Percentiles rank a stretch among this genome's conserved stretches.
These are phyloP conservation scores for Caryopteris hybrid DNA, from an alignment of 305 asterid species.

Conservation along the genomic window DNA sequence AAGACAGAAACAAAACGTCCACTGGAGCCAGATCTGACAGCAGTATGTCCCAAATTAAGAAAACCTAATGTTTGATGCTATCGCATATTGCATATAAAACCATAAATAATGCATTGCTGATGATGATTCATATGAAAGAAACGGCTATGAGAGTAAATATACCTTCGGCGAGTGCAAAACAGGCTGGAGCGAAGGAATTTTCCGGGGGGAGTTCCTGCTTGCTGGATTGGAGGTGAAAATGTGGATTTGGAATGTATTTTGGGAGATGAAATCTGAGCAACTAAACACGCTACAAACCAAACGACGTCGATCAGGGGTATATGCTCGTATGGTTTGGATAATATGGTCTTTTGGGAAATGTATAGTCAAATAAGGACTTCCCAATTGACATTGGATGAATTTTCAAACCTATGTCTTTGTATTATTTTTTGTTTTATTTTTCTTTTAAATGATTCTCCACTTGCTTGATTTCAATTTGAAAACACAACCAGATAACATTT, in stretches of 20 bases:
- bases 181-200: not conserved
- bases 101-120: not conserved
- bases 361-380: not conserved
- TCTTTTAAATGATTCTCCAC: too few species aligned
- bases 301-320: slow-evolving; percentile 13
- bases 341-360: not conserved
- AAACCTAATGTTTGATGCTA: too few species aligned
- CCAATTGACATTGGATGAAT: not conserved
- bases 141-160: not conserved
- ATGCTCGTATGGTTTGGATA: not conserved
- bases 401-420: not conserved
- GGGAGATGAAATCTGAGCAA: slow-evolving; percentile 16
- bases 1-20: too few species aligned
- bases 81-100: not conserved
- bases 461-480: too few species aligned
- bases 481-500: too few species aligned
- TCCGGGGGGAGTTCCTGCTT: too few species aligned
- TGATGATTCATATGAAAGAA: not conserved
- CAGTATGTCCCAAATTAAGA: too few species aligned
- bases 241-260: not conserved
- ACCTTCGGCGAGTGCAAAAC: slow-evolving; percentile 17
- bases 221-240: slow-evolving; percentile 15
- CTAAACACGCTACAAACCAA: not conserved
- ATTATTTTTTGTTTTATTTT: too few species aligned
- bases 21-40: too few species aligned